phyloP scores from a whole-genome alignment of 345 rosid species.

The Linum tenue region DNA sequence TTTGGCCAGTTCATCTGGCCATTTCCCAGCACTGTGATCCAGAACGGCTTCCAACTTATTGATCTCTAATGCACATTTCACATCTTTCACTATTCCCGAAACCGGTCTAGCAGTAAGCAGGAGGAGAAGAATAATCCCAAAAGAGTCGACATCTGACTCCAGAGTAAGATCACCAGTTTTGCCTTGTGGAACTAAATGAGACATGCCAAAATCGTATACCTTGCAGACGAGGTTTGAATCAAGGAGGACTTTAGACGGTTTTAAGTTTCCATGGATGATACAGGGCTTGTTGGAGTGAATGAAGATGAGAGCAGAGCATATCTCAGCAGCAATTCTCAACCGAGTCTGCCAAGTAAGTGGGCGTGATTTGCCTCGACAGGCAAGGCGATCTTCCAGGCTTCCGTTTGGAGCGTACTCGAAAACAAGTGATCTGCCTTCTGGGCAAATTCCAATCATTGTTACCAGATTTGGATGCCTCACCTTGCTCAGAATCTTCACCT shows the following conservation, averaged over 20 bases:
- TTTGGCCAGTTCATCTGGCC: conserved; percentile 52
- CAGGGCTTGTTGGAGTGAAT: conserved; percentile 76
- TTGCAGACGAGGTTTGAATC: conserved; percentile 59
- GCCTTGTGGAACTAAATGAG: conserved; percentile 33
- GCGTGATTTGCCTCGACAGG: conserved; percentile 36
- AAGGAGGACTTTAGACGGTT: conserved; percentile 73
- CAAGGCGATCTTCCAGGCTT: conserved; percentile 62
- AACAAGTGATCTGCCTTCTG: conserved; percentile 68
- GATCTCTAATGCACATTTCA: conserved; percentile 54
- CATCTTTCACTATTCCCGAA: conserved; percentile 40
- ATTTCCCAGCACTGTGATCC: conserved; percentile 67
- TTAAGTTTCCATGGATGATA: conserved; percentile 70
- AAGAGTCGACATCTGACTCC: conserved; percentile 64
- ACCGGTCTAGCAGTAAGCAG: conserved; percentile 65
- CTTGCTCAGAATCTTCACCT: conserved; percentile 67
- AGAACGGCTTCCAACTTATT: conserved; percentile 45
- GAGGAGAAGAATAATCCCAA: conserved; percentile 67
- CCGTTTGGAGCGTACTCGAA: conserved; percentile 66
- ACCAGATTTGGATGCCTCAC: conserved; percentile 88
- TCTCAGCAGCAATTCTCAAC: conserved; percentile 50
- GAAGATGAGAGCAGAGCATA: conserved; percentile 77
- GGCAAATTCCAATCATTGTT: conserved; percentile 63
- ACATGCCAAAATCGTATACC: conserved; percentile 59
- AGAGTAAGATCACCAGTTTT: conserved; percentile 38
- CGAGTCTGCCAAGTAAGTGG: conserved; percentile 66